Evolutionary conservation across 169 alveolate species (phyloP).

Genomic region (Plasmodium knowlesi): DNA sequence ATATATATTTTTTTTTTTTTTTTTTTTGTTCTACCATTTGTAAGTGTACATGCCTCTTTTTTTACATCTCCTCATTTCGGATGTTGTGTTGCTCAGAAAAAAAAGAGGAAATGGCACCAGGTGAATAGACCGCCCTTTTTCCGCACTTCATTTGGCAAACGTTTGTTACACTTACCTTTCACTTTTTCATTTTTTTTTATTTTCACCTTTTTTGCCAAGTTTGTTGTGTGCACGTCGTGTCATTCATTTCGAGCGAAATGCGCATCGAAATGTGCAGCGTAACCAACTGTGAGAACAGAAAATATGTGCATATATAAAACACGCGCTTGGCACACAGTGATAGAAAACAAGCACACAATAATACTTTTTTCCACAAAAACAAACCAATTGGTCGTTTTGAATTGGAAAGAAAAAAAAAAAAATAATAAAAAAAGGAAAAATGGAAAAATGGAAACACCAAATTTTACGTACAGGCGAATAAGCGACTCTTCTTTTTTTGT

Average conservation of each 20-base stretch:
- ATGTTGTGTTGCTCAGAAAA: background rate
- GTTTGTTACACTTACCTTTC: background rate
- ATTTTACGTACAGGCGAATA: background rate
- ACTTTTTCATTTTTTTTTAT: background rate
- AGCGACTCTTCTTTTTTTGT: background rate
- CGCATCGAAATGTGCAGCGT: background rate
- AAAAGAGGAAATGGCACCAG: background rate
- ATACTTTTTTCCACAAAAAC: background rate
- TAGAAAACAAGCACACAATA: background rate
- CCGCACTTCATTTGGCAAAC: background rate
- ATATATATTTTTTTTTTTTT: too few relatives aligned
- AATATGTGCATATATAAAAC: background rate
- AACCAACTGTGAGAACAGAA: background rate
- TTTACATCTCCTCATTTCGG: background rate
- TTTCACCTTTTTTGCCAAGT: background rate
- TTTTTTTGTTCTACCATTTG: background rate
- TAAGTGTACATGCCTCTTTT: background rate
- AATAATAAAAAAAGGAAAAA: background rate
- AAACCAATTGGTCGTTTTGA: background rate
- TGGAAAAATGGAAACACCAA: background rate
- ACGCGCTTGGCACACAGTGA: background rate
- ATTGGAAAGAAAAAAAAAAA: background rate
- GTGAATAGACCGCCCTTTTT: background rate
- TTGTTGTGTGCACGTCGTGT: background rate
- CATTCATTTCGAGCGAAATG: background rate